These are phyloP conservation scores for Mucor sp. DNA, from an alignment of 371 early-diverging fungal species.

Conservation along the genomic window DNA sequence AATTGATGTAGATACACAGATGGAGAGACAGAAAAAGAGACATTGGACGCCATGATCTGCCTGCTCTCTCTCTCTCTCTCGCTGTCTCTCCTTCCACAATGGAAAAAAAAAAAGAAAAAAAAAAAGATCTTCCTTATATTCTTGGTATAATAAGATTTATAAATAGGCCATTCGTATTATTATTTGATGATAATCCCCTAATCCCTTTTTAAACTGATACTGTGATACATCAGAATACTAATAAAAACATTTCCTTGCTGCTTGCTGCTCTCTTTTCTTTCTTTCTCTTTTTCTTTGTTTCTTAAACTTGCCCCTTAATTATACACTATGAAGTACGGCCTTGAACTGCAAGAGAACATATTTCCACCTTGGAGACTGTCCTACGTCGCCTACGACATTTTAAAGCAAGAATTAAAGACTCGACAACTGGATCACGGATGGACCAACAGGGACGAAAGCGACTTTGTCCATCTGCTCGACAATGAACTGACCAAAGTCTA, in stretches of 20 bases:
- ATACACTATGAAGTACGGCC: conserved; percentile 45
- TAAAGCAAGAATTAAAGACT: conserved; percentile 82
- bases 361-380: conserved; percentile 81
- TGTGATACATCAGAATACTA: conserved; percentile 1
- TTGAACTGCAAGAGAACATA: conserved; percentile 45
- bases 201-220: neutral
- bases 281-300: conserved; percentile 8
- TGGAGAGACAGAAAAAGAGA: neutral
- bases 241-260: neutral
- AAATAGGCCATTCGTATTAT: conserved; percentile 1
- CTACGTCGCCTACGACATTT: conserved; percentile 89
- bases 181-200: conserved; percentile 5
- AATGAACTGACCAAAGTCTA: conserved; percentile 83
- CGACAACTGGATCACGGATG: conserved; percentile 38
- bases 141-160: neutral
- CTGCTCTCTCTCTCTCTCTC: neutral
- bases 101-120: neutral
- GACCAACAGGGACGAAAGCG: conserved; percentile 73
- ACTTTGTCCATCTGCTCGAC: conserved; percentile 79
- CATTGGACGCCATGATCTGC: neutral
- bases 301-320: conserved; percentile 7
- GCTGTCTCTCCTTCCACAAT: neutral
- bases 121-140: neutral
- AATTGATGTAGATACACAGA: neutral
- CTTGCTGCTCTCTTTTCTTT: conserved; percentile 3